Evolutionary conservation across 768 basidiomycete genomes (phyloP).

Genomic region (Hypholoma sublateritium): DNA sequence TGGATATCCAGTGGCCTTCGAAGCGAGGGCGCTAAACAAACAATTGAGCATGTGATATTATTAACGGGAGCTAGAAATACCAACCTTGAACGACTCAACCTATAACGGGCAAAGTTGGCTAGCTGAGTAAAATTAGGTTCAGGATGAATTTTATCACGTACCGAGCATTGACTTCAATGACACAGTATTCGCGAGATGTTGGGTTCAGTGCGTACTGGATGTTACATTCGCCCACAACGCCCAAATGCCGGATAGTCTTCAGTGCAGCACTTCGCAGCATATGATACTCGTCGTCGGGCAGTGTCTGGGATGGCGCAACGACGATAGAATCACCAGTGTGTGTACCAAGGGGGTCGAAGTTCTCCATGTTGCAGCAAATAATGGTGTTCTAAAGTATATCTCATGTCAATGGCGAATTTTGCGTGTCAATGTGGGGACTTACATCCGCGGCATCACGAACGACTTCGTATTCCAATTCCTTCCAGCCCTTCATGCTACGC

Average conservation of each 20-base stretch:
- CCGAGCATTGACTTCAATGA: constrained; percentile 98
- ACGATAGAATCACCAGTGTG: constrained; percentile 99
- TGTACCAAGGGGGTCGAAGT: constrained; percentile 98
- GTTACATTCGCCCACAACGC: constrained; percentile 93
- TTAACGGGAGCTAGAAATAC: constrained; percentile 9
- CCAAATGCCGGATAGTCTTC: constrained; percentile 90
- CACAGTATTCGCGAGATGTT: constrained; percentile 88
- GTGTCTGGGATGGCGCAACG: constrained; percentile 96
- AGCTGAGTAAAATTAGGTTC: background rate
- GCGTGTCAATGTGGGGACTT: constrained; percentile 30
- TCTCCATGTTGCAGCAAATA: constrained; percentile 99
- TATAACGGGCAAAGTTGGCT: constrained; percentile 21
- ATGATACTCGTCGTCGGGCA: constrained; percentile 98
- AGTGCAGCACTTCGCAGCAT: constrained; percentile 98
- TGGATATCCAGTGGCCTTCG: constrained; percentile 98
- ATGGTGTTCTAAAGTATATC: constrained; percentile 78
- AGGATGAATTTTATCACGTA: constrained; percentile 29
- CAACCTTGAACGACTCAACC: constrained; percentile 79
- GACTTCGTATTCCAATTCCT: constrained; percentile 99
- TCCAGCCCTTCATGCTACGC: constrained; percentile 99
- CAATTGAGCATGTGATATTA: background rate
- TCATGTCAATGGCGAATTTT: no score
- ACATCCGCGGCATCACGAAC: constrained; percentile 97
- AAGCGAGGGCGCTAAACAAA: constrained; percentile 78
- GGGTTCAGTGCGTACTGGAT: constrained; percentile 99